Evolutionary conservation across 805 yeast species (phyloP).

Genomic region (Brettanomyces sp.): DNA sequence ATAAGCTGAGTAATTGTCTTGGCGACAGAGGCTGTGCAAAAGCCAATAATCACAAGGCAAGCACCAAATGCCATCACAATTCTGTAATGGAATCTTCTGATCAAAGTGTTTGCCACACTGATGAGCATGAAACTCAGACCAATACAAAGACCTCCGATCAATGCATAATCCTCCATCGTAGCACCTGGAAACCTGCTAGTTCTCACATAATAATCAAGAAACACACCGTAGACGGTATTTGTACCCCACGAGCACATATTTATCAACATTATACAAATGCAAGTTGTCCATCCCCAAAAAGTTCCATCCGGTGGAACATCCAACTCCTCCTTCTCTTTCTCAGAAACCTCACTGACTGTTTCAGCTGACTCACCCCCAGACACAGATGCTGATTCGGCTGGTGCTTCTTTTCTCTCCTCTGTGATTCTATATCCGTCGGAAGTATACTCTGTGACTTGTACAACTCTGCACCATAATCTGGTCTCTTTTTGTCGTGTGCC

Average conservation of each 20-base stretch:
- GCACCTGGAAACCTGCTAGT: slow-evolving; percentile 38
- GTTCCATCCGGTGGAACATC: slow-evolving; percentile 37
- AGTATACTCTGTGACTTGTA: neutral
- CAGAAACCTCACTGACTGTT: slow-evolving; percentile 22
- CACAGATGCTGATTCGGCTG: neutral
- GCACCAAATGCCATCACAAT: slow-evolving; percentile 34
- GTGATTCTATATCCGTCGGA: neutral
- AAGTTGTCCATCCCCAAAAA: slow-evolving; percentile 41
- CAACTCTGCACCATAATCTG: slow-evolving; percentile 5
- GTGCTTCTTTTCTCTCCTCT: neutral
- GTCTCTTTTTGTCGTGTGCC: neutral
- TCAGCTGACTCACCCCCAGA: neutral
- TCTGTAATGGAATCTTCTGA: slow-evolving; percentile 43
- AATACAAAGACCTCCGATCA: slow-evolving; percentile 47
- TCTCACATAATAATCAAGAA: slow-evolving; percentile 37
- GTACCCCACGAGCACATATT: slow-evolving; percentile 44
- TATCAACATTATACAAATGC: slow-evolving; percentile 24
- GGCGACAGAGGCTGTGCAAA: slow-evolving; percentile 36
- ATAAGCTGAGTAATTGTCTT: slow-evolving; percentile 35
- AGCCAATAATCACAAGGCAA: slow-evolving; percentile 29
- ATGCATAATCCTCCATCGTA: slow-evolving; percentile 40
- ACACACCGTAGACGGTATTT: slow-evolving; percentile 46
- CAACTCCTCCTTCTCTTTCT: slow-evolving; percentile 14
- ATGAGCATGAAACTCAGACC: slow-evolving; percentile 50
- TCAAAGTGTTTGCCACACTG: slow-evolving; percentile 45